Conservation (phyloP, 2,329 filamentous ascomycete species). For the Ustulina deusta region DNA sequence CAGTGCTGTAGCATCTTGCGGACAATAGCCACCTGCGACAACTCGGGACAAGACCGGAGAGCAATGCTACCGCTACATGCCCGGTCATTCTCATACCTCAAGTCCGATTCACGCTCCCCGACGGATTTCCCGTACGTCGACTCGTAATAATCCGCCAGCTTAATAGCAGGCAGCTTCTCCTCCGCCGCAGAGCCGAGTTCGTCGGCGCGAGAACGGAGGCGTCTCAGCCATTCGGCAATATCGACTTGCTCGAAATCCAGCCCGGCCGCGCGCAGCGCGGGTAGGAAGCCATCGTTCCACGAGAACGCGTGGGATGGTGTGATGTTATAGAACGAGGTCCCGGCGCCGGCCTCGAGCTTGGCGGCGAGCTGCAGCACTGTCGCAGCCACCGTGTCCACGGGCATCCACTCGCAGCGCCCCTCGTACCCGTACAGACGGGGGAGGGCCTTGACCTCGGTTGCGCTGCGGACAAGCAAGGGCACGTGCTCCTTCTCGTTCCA, state of each 20-base stretch:
- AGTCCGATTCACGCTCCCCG: slow-evolving; percentile 20
- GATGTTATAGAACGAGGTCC: slow-evolving; percentile 45
- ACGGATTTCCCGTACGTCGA: slow-evolving; percentile 37
- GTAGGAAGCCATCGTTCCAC: slow-evolving; percentile 52
- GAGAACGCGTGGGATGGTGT: slow-evolving; percentile 50
- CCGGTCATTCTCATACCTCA: slow-evolving; percentile 41
- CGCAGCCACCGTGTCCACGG: slow-evolving; percentile 50
- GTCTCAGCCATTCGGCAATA: slow-evolving; percentile 51
- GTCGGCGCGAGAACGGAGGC: slow-evolving; percentile 44
- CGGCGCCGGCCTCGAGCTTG: slow-evolving; percentile 27
- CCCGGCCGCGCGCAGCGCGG: slow-evolving; percentile 46
- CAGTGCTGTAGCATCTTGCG: slow-evolving; percentile 47
- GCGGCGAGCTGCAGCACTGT: slow-evolving; percentile 43
- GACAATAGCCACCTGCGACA: slow-evolving; percentile 44
- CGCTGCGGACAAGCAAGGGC: slow-evolving; percentile 46
- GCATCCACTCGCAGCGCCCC: slow-evolving; percentile 50
- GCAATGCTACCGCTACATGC: slow-evolving; percentile 44
- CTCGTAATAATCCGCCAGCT: slow-evolving; percentile 47
- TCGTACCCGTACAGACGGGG: slow-evolving; percentile 44
- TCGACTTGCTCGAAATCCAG: slow-evolving; percentile 53
- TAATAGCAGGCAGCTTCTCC: slow-evolving; percentile 43
- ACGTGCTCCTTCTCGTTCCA: slow-evolving; percentile 49
- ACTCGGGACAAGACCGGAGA: slow-evolving; percentile 42
- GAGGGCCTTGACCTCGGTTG: slow-evolving; percentile 39
- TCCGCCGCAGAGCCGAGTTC: slow-evolving; percentile 46